Percentiles rank a stretch among this genome's conserved stretches.
Evolutionary conservation across 1,139 yeast genomes (phyloP).

Genomic region (Debaryomyces coudertii): DNA sequence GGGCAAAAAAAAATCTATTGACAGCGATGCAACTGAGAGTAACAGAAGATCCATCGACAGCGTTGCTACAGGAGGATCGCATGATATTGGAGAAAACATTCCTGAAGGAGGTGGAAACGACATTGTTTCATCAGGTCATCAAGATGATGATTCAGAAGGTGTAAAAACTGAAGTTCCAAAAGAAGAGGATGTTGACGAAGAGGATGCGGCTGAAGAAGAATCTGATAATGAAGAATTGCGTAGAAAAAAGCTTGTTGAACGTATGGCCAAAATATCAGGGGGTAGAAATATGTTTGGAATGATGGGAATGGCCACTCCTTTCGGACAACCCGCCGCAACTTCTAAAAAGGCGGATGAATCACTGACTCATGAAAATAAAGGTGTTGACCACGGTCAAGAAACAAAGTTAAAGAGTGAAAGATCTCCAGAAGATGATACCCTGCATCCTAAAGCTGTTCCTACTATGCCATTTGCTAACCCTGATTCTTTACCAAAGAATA

Average conservation of each 20-base stretch:
- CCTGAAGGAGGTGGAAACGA: conserved; percentile 19
- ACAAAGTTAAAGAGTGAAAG: conserved; percentile 18
- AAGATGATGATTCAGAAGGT: conserved; percentile 12
- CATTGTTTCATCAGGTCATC: conserved; percentile 8
- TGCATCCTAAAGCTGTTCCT: conserved; percentile 45
- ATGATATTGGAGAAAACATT: background rate
- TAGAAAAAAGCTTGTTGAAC: conserved; percentile 78
- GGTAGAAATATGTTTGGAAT: conserved; percentile 90
- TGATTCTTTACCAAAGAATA: conserved; percentile 24
- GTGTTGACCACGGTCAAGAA: conserved; percentile 12
- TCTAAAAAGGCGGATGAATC: conserved; percentile 16
- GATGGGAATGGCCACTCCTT: conserved; percentile 61
- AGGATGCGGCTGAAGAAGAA: conserved; percentile 30
- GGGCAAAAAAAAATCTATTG: background rate
- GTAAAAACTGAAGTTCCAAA: conserved; percentile 15
- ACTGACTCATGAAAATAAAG: conserved; percentile 10
- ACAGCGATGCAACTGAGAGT: background rate
- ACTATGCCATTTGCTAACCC: conserved; percentile 50
- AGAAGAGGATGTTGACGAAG: conserved; percentile 25
- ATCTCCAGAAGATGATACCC: conserved; percentile 15
- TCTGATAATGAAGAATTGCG: conserved; percentile 79
- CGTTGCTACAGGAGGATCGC: conserved; percentile 3
- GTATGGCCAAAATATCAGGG: conserved; percentile 95
- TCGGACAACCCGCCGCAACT: conserved; percentile 29
- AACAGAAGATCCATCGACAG: background rate